phyloP scores from a whole-genome alignment of 1,284 basidiomycete genomes.

The Leccinum olivaceoglutinosum region DNA sequence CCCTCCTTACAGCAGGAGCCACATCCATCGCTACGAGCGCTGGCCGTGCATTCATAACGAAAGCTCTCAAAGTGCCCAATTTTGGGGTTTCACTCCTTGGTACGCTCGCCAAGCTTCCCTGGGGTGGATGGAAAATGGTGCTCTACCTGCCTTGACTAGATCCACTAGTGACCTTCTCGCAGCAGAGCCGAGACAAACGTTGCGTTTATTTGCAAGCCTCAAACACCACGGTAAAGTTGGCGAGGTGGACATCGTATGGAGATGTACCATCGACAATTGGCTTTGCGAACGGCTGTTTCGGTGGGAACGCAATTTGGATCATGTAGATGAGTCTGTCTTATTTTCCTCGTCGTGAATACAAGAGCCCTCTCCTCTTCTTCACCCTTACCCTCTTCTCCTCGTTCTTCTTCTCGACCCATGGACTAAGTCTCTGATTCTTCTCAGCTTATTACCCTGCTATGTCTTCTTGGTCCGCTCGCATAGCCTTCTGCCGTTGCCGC shows the following conservation, averaged over 20 bases:
- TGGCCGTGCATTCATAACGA: conserved; percentile 56
- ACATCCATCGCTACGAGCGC: conserved; percentile 59
- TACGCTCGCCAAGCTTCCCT: conserved; percentile 54
- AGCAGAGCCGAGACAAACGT: conserved; percentile 33
- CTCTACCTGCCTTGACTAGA: conserved; percentile 51
- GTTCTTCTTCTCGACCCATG: no score
- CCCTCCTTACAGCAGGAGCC: conserved; percentile 55
- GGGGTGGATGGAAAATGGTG: conserved; percentile 74
- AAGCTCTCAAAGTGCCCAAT: conserved; percentile 31
- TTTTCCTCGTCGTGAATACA: no score
- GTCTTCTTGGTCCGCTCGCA: conserved; percentile 14
- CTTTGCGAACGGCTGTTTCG: conserved; percentile 26
- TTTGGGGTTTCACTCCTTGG: conserved; percentile 55
- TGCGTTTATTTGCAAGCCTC: conserved; percentile 50
- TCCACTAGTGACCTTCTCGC: conserved; percentile 43
- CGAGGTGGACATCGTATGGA: conserved; percentile 56
- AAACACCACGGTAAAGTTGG: conserved; percentile 41
- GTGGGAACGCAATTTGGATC: conserved; percentile 30
- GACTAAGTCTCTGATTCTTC: no score
- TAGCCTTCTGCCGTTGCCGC: conserved; percentile 47
- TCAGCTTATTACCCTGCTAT: no score
- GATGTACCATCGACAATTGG: conserved; percentile 45
- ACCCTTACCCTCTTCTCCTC: no score
- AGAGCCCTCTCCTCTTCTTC: no score
- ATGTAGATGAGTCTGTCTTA: conserved; percentile 32